Conservation (phyloP, 1,139 yeast species). For the Blastobotrys malaysiensis region DNA sequence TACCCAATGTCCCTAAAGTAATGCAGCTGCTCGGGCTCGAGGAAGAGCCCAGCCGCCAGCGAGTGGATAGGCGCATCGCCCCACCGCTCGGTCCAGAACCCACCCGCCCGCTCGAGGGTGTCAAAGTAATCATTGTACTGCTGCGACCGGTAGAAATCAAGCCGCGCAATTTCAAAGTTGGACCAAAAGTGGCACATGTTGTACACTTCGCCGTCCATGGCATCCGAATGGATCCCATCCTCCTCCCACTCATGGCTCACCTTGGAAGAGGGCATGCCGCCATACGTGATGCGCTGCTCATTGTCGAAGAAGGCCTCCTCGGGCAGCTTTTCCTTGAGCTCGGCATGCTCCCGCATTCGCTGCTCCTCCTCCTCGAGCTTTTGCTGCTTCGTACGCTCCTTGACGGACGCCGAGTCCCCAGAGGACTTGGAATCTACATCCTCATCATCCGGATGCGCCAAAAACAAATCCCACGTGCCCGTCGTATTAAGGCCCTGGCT, state of each 20-base stretch:
- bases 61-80: conserved; percentile 90
- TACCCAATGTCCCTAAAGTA: conserved; percentile 90
- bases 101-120: conserved; percentile 61
- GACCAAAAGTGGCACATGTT: conserved; percentile 91
- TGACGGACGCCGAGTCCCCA: conserved; percentile 22
- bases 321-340: conserved; percentile 18
- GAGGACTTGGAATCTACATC: conserved; percentile 15
- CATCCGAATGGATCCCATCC: conserved; percentile 28
- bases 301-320: conserved; percentile 17
- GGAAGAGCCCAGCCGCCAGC: conserved; percentile 65
- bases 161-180: conserved; percentile 73
- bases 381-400: conserved; percentile 23
- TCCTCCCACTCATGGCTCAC: conserved; percentile 13
- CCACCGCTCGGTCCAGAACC: conserved; percentile 84
- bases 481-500: conserved; percentile 44
- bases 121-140: conserved; percentile 63
- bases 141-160: conserved; percentile 69
- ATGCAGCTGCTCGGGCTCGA: conserved; percentile 62
- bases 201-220: conserved; percentile 62
- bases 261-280: conserved; percentile 2
- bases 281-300: conserved; percentile 1
- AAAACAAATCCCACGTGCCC: conserved; percentile 38
- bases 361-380: conserved; percentile 27
- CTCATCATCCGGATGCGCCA: conserved; percentile 22
- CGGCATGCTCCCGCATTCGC: conserved; percentile 13